Evolutionary conservation across 148 eudicot genomes (phyloP).

Genomic region (Arctostaphylos glauca): DNA sequence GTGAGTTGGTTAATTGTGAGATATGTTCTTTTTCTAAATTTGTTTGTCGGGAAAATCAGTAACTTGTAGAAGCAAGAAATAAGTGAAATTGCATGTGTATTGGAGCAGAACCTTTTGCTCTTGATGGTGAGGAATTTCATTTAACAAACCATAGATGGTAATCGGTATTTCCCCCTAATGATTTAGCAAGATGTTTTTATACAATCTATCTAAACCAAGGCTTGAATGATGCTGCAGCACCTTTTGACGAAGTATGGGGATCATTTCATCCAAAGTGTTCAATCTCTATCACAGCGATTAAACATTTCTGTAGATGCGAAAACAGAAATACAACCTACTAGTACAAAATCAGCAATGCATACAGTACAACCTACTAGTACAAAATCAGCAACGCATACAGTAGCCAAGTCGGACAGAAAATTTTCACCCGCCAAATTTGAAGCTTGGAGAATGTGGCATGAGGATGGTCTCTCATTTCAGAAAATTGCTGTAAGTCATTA

Average conservation of each 20-base stretch:
- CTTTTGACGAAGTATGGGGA: constrained; percentile 58
- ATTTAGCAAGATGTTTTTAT: not conserved
- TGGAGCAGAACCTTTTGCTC: not conserved
- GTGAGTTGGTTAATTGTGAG: not conserved
- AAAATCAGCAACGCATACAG: constrained; percentile 19
- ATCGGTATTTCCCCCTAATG: not conserved
- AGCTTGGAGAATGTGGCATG: constrained; percentile 89
- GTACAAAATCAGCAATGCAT: constrained; percentile 9
- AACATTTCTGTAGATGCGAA: constrained; percentile 60
- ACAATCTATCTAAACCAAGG: not conserved
- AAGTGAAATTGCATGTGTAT: not conserved
- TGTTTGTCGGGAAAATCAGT: not conserved
- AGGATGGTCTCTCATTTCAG: constrained; percentile 53
- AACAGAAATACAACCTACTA: not conserved
- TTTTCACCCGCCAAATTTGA: constrained; percentile 64
- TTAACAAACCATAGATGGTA: not conserved
- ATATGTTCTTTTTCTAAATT: not conserved
- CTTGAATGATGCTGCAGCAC: constrained; percentile 45
- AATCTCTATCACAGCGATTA: constrained; percentile 40
- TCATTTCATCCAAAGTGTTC: constrained; percentile 54
- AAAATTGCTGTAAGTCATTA: constrained; percentile 62
- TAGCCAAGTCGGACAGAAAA: constrained; percentile 30
- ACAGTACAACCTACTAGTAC: constrained; percentile 7
- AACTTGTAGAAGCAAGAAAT: not conserved
- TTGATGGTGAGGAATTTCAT: not conserved